These are phyloP conservation scores for Mycena haematopus DNA, from an alignment of 768 basidiomycete genomes.

Conservation along the genomic window DNA sequence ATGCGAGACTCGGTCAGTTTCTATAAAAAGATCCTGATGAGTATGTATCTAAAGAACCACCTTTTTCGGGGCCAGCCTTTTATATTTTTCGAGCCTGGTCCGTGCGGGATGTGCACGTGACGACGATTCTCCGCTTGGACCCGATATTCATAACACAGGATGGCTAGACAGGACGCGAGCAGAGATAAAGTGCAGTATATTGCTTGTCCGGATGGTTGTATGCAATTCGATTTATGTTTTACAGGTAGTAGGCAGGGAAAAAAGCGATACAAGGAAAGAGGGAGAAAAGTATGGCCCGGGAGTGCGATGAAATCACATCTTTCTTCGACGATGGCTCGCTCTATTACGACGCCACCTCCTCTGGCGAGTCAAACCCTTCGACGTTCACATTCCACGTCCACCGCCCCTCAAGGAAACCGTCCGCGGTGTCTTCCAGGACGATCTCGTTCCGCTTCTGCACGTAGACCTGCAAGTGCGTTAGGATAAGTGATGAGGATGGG, in stretches of 20 bases:
- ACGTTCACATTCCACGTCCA: conserved; percentile 83
- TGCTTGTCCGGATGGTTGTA: conserved; percentile 13
- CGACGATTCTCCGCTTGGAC: not conserved
- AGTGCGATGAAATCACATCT: not conserved
- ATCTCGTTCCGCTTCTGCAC: conserved; percentile 98
- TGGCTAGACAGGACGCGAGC: no score
- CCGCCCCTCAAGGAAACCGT: conserved; percentile 84
- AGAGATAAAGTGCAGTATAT: not conserved
- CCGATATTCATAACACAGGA: no score
- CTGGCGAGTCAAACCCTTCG: conserved; percentile 70
- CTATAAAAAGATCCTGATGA: conserved; percentile 79
- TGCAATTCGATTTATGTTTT: conserved; percentile 25
- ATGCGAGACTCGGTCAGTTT: conserved; percentile 77
- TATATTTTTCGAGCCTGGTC: conserved; percentile 44
- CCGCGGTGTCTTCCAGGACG: conserved; percentile 92
- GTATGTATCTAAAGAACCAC: conserved; percentile 63
- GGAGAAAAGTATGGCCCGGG: no score
- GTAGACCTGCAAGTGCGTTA: conserved; percentile 62
- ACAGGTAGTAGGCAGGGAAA: conserved; percentile 14
- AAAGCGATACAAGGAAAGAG: not conserved
- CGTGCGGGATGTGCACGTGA: conserved; percentile 37
- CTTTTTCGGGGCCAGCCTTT: conserved; percentile 30
- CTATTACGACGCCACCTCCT: not conserved
- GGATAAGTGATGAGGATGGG: not conserved
- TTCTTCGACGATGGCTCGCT: not conserved